Percentiles rank a stretch among this genome's conserved stretches.
Conservation (phyloP, 2,329 filamentous ascomycete genomes). For the Colletotrichum ledebouriae region DNA sequence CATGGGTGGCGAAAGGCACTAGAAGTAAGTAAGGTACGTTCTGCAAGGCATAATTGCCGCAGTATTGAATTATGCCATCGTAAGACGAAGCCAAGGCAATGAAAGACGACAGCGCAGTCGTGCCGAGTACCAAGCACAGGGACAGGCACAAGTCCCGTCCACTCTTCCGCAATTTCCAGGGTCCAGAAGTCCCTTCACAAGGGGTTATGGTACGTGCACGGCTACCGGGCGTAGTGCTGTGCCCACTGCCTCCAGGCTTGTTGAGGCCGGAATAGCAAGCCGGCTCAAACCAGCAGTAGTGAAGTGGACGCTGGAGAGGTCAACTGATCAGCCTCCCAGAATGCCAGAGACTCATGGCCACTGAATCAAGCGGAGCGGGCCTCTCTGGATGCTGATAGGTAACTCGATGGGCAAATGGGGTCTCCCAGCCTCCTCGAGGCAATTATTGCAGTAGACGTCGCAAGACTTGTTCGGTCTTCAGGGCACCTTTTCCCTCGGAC, state of each 20-base stretch:
- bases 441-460: conserved; percentile 22
- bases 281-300: neutral
- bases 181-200: conserved; percentile 22
- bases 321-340: conserved; percentile 8
- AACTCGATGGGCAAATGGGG: too few species aligned
- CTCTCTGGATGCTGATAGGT: neutral
- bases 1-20: too few species aligned
- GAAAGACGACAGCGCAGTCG: neutral
- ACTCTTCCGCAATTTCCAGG: conserved; percentile 20
- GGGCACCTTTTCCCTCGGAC: neutral
- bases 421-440: conserved; percentile 32
- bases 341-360: conserved; percentile 9
- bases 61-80: too few species aligned
- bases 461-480: conserved; percentile 1
- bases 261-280: conserved; percentile 1
- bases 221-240: neutral
- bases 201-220: conserved; percentile 18
- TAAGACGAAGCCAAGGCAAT: neutral
- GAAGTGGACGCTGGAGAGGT: neutral
- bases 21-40: too few species aligned
- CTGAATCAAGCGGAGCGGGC: conserved; percentile 13
- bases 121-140: conserved; percentile 14
- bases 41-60: too few species aligned
- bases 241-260: neutral
- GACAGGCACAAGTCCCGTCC: conserved; percentile 12